Conservation (phyloP, 2,329 filamentous ascomycete species). For the Verticillium tricorpus region DNA sequence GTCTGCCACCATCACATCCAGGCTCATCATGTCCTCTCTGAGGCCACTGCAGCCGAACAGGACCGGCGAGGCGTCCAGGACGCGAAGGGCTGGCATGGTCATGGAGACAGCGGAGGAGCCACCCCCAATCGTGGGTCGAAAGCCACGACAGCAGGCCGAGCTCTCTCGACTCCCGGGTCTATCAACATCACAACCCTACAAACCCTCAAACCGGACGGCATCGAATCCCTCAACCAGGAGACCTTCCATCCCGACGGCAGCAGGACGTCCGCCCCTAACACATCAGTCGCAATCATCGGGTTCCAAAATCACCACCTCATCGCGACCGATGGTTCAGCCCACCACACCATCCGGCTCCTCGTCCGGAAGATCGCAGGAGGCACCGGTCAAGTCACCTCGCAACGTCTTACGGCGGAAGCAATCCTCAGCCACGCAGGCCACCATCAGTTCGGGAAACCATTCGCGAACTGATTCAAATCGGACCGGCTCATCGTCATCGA, state of each 20-base stretch:
- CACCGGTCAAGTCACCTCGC: slow-evolving; percentile 26
- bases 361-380: slow-evolving; percentile 27
- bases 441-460: slow-evolving; percentile 24
- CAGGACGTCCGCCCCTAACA: slow-evolving; percentile 30
- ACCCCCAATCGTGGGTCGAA: slow-evolving; percentile 5
- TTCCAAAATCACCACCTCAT: slow-evolving; percentile 28
- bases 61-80: slow-evolving; percentile 30
- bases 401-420: slow-evolving; percentile 47
- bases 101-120: slow-evolving; percentile 11
- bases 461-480: slow-evolving; percentile 30
- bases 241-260: slow-evolving; percentile 18
- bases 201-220: slow-evolving; percentile 29
- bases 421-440: slow-evolving; percentile 38
- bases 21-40: not conserved
- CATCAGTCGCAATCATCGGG: slow-evolving; percentile 40
- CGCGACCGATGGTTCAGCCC: slow-evolving; percentile 22
- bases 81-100: slow-evolving; percentile 18
- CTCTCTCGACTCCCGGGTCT: slow-evolving; percentile 5
- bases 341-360: slow-evolving; percentile 24
- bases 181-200: slow-evolving; percentile 14
- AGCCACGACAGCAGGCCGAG: slow-evolving; percentile 9
- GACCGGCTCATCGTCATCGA: slow-evolving; percentile 38
- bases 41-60: slow-evolving; percentile 26
- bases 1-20: not conserved
- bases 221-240: slow-evolving; percentile 25